phyloP scores from a whole-genome alignment of 352 stramenopile genomes.

The Pythium sukuiense region DNA sequence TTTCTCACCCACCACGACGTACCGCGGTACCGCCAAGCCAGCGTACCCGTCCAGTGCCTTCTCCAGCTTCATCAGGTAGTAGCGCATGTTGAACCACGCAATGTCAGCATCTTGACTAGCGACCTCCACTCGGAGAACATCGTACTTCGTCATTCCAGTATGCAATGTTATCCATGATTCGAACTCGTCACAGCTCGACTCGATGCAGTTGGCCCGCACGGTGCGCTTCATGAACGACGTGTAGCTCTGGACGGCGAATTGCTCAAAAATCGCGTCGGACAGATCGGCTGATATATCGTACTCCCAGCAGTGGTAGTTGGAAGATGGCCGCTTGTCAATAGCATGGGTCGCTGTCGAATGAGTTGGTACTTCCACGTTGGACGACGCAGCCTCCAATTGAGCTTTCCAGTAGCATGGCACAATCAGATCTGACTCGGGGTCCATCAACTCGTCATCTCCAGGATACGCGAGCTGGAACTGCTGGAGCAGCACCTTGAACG shows the following conservation, averaged over 20 bases:
- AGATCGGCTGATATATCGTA: conserved; percentile 30
- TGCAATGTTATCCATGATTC: conserved; percentile 7
- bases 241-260: conserved; percentile 33
- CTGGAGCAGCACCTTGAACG: conserved; percentile 32
- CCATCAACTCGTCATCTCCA: conserved; percentile 16
- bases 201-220: conserved; percentile 8
- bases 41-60: conserved; percentile 22
- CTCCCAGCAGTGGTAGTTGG: conserved; percentile 23
- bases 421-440: conserved; percentile 23
- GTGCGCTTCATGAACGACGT: conserved; percentile 18
- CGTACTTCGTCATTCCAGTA: not conserved
- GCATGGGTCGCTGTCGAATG: not conserved
- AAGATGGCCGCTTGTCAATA: not conserved
- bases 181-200: conserved; percentile 18
- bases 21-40: conserved; percentile 14
- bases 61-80: conserved; percentile 27
- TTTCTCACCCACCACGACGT: conserved; percentile 13
- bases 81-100: conserved; percentile 16
- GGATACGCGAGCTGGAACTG: conserved; percentile 26
- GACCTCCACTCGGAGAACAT: conserved; percentile 24
- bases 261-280: conserved; percentile 32
- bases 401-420: conserved; percentile 12
- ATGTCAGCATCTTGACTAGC: not conserved
- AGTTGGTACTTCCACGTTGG: not conserved
- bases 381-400: not conserved